Evolutionary conservation across 2,329 filamentous ascomycete species (phyloP).

Genomic region (Nemania abortiva): DNA sequence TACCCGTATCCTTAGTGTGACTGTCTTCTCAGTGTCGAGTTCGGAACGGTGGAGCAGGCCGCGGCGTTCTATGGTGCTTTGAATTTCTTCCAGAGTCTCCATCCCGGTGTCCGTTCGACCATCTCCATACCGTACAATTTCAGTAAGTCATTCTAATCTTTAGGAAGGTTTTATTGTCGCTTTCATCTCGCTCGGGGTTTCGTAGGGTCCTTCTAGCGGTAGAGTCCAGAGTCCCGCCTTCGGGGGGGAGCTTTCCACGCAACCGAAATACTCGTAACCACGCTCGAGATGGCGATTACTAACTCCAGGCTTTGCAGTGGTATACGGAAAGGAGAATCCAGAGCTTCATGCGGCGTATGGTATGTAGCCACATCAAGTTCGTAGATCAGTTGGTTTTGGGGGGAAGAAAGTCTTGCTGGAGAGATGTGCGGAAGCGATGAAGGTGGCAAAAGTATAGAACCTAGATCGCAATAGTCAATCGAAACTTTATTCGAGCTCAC

Average conservation of each 20-base stretch:
- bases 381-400: slow-evolving; percentile 63
- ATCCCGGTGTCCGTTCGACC: slow-evolving; percentile 66
- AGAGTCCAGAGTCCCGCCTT: not conserved
- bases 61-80: slow-evolving; percentile 63
- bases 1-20: slow-evolving; percentile 65
- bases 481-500: not conserved
- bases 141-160: slow-evolving; percentile 20
- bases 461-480: not conserved
- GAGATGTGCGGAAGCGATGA: slow-evolving; percentile 24
- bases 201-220: no score
- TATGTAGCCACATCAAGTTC: slow-evolving; percentile 56
- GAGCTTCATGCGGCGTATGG: slow-evolving; percentile 56
- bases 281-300: not conserved
- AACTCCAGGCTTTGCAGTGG: slow-evolving; percentile 38
- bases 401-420: slow-evolving; percentile 54
- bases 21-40: slow-evolving; percentile 65
- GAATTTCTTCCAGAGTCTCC: slow-evolving; percentile 64
- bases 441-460: slow-evolving; percentile 4
- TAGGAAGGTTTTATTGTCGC: not conserved
- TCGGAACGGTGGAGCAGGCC: slow-evolving; percentile 56
- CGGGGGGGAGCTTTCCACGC: not conserved
- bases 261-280: not conserved
- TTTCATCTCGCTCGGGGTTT: not conserved
- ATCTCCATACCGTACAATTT: slow-evolving; percentile 63
- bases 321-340: slow-evolving; percentile 57